Conservation (phyloP, 2,329 filamentous ascomycete genomes). For the Calonectria henricotiae region DNA sequence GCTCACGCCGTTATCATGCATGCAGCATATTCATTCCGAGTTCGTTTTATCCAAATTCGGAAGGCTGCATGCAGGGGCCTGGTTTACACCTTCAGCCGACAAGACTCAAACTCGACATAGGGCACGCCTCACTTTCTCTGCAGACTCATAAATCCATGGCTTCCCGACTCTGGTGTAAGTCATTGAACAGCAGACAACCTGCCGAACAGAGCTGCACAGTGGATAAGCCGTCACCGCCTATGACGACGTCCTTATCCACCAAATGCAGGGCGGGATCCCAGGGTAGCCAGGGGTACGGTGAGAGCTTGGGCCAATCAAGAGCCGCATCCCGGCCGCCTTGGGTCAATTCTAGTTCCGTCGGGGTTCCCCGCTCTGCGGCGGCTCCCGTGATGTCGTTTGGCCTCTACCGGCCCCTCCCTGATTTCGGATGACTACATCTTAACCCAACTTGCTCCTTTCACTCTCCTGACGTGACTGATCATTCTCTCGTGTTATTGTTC, state of each 20-base stretch:
- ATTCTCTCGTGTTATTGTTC: background rate
- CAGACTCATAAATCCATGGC: conserved; percentile 1
- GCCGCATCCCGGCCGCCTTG: conserved; percentile 37
- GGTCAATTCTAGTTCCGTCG: conserved; percentile 43
- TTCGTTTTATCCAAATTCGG: conserved; percentile 8
- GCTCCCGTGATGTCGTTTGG: conserved; percentile 44
- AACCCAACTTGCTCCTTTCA: conserved; percentile 36
- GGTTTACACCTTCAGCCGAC: conserved; percentile 2
- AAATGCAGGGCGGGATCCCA: conserved; percentile 41
- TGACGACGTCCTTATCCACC: conserved; percentile 35
- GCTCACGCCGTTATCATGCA: conserved; percentile 19
- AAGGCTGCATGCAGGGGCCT: conserved; percentile 10
- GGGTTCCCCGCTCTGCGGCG: conserved; percentile 51
- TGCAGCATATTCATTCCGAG: conserved; percentile 9
- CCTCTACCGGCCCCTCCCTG: conserved; percentile 29
- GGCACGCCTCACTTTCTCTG: conserved; percentile 5
- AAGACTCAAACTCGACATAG: background rate
- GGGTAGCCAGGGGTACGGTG: conserved; percentile 36
- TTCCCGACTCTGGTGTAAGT: conserved; percentile 13
- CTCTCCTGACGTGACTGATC: conserved; percentile 12
- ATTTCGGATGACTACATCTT: conserved; percentile 42
- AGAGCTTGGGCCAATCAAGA: conserved; percentile 42
- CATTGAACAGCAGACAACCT: conserved; percentile 6
- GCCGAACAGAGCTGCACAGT: conserved; percentile 26
- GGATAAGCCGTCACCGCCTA: conserved; percentile 38